These are phyloP conservation scores for Rhodomyrtus psidioides DNA, from an alignment of 441 rosid species.

Conservation along the genomic window DNA sequence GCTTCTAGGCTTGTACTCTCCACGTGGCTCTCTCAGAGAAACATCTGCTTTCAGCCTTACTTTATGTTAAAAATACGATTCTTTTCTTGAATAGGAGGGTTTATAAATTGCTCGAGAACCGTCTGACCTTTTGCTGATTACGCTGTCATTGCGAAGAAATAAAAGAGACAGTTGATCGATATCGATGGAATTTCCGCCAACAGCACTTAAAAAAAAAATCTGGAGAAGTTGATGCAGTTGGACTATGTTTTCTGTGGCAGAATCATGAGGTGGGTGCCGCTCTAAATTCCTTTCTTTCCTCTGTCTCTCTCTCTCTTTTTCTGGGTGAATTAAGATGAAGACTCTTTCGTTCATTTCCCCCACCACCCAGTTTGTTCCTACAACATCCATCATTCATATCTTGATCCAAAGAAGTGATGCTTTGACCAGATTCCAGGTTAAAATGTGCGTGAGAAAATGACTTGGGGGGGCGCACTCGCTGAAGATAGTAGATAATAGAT, in stretches of 20 bases:
- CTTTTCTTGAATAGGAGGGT: background rate
- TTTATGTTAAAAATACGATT: background rate
- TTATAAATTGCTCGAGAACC: background rate
- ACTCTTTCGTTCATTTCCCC: background rate
- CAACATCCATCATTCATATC: background rate
- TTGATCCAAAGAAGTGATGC: background rate
- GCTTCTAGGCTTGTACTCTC: background rate
- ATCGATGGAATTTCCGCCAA: background rate
- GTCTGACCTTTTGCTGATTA: background rate
- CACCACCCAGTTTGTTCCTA: background rate
- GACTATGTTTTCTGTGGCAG: background rate
- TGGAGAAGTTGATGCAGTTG: background rate
- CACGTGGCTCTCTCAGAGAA: background rate
- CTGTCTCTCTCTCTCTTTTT: background rate
- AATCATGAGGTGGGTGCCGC: background rate
- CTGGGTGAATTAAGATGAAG: background rate
- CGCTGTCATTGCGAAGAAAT: background rate
- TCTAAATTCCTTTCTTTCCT: background rate
- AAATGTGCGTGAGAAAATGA: background rate
- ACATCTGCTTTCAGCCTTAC: background rate
- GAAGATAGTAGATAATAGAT: background rate
- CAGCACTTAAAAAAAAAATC: background rate
- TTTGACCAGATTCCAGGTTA: background rate
- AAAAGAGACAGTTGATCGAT: background rate
- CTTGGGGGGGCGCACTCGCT: background rate